phyloP scores from a whole-genome alignment of 78 protist genomes.

The Anaeramoeba ignava region DNA sequence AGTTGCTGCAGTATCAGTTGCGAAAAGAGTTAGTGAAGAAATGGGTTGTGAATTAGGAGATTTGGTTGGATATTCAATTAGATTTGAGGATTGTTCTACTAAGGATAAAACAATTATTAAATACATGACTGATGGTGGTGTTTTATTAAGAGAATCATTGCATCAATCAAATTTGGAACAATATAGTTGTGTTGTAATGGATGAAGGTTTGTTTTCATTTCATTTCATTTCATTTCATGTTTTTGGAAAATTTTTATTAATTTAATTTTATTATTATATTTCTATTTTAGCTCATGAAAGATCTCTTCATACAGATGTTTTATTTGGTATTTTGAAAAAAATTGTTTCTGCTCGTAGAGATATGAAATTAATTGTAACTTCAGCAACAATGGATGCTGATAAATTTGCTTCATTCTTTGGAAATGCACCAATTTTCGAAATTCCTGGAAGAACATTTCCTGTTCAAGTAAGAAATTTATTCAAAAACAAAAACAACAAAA shows the following conservation, averaged over 20 bases:
- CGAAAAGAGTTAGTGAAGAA: slow-evolving; percentile 87
- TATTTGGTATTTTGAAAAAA: slow-evolving; percentile 61
- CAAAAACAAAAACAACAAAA: too few relatives aligned
- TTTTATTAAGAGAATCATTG: slow-evolving; percentile 75
- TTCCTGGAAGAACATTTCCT: slow-evolving; percentile 92
- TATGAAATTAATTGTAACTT: slow-evolving; percentile 50
- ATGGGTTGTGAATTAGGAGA: slow-evolving; percentile 35
- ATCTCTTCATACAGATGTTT: slow-evolving; percentile 87
- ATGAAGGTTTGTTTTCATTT: too few relatives aligned
- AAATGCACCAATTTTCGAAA: slow-evolving; percentile 7
- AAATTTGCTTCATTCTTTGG: slow-evolving; percentile 78
- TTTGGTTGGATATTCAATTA: slow-evolving; percentile 68
- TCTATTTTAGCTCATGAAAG: slow-evolving; percentile 99
- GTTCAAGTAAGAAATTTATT: slow-evolving; percentile 32
- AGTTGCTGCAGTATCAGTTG: slow-evolving; percentile 92
- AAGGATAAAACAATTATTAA: slow-evolving; percentile 55
- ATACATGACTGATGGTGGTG: slow-evolving; percentile 97
- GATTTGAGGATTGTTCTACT: slow-evolving; percentile 70
- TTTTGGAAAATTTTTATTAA: too few relatives aligned
- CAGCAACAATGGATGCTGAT: slow-evolving; percentile 95
- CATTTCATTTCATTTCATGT: too few relatives aligned
- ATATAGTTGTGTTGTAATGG: slow-evolving; percentile 77
- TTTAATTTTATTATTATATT: too few relatives aligned
- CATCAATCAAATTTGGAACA: slow-evolving; percentile 55
- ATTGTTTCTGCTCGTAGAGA: background rate